Conservation (phyloP, 768 basidiomycete species). For the Lactifluus pinguis region DNA sequence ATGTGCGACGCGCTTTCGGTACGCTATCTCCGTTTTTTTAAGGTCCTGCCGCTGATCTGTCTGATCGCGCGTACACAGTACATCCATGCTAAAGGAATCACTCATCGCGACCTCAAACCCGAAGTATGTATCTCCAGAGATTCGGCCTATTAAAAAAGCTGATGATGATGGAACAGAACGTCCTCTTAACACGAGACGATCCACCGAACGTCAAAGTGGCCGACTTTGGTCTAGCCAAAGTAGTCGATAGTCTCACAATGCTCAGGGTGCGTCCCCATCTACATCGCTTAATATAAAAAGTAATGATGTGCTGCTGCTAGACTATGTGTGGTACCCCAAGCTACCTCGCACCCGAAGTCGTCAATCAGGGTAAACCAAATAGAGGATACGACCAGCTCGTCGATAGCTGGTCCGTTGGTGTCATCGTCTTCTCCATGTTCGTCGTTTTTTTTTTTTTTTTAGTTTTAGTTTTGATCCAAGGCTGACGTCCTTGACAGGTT, state of each 20-base stretch:
- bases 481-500: not conserved
- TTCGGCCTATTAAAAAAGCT: not conserved
- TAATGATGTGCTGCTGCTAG: slow-evolving; percentile 26
- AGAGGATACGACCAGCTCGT: slow-evolving; percentile 82
- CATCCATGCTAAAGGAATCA: slow-evolving; percentile 65
- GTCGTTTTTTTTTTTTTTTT: slow-evolving; percentile 20
- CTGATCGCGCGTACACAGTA: slow-evolving; percentile 31
- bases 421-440: slow-evolving; percentile 88
- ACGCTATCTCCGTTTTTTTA: slow-evolving; percentile 22
- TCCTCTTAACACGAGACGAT: slow-evolving; percentile 62
- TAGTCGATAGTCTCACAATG: slow-evolving; percentile 72
- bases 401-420: slow-evolving; percentile 95
- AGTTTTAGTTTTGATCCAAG: not conserved
- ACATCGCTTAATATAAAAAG: too few species aligned
- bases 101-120: slow-evolving; percentile 93
- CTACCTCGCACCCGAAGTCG: slow-evolving; percentile 91
- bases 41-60: not conserved
- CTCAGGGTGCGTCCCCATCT: slow-evolving; percentile 43
- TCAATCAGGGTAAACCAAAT: slow-evolving; percentile 44
- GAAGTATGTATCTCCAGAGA: slow-evolving; percentile 38
- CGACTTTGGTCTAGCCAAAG: slow-evolving; percentile 93
- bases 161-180: slow-evolving; percentile 42
- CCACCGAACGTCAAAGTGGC: slow-evolving; percentile 82
- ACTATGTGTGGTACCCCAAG: slow-evolving; percentile 96
- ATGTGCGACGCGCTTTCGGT: slow-evolving; percentile 75